A percentile compares a stretch with the other conserved stretches of the same genome.
phyloP scores from a whole-genome alignment of 164 flowering plant genomes.

The Dillenia turbinata region DNA sequence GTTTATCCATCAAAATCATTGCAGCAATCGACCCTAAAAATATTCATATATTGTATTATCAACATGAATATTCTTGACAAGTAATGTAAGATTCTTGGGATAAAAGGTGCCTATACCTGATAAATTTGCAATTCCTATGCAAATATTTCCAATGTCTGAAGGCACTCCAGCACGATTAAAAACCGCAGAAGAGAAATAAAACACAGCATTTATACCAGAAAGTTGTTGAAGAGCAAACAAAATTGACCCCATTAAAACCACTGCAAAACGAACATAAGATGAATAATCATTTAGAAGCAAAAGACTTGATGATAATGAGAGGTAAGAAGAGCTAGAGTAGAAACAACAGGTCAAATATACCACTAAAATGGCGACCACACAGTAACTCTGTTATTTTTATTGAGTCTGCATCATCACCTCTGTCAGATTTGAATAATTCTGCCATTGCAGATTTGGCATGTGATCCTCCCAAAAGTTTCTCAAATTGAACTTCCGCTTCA shows the following conservation, averaged over 20 bases:
- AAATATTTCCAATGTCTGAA: conserved; percentile 50
- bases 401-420: conserved; percentile 59
- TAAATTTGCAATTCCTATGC: conserved; percentile 55
- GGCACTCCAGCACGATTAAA: conserved; percentile 66
- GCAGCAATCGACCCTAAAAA: conserved; percentile 79
- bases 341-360: conserved; percentile 28
- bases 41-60: background rate
- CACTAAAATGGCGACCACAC: conserved; percentile 82
- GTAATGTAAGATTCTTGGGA: background rate
- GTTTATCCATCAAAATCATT: conserved; percentile 84
- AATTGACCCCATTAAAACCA: conserved; percentile 86
- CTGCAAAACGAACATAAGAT: conserved; percentile 80
- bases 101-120: conserved; percentile 28
- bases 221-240: conserved; percentile 79
- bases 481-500: conserved; percentile 85
- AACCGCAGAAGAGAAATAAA: conserved; percentile 74
- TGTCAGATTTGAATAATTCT: conserved; percentile 71
- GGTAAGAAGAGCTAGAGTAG: conserved; percentile 3
- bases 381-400: conserved; percentile 66
- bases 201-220: conserved; percentile 82
- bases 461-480: conserved; percentile 69
- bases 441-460: conserved; percentile 74
- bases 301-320: background rate
- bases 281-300: conserved; percentile 23
- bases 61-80: background rate